Conservation (phyloP, 257 asterid genomes). For the Solanum sitiens region DNA sequence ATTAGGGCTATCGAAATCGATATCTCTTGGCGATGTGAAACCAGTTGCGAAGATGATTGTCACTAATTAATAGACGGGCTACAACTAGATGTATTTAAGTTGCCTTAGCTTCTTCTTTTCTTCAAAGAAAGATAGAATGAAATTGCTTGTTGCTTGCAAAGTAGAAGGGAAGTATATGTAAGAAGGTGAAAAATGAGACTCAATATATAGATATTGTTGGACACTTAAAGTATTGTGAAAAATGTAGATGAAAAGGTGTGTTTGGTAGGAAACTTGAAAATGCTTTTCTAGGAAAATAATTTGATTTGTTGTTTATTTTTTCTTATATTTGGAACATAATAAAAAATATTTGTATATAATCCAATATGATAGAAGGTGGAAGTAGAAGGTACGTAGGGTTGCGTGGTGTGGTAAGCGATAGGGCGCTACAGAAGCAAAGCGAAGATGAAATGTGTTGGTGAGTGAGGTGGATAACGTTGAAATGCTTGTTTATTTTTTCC, state of each 20-base stretch:
- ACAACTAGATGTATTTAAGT: neutral
- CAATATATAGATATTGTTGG: neutral
- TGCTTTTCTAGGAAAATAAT: neutral
- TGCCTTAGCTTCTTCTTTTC: neutral
- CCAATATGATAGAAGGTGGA: neutral
- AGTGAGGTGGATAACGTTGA: neutral
- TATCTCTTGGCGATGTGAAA: neutral
- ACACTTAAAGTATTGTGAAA: rapidly evolving
- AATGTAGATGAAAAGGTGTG: neutral
- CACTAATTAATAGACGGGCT: neutral
- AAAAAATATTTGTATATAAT: neutral
- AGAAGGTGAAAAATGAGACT: neutral
- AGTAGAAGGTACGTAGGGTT: neutral
- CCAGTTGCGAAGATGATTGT: neutral
- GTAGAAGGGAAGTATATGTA: neutral
- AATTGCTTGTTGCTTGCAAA: neutral
- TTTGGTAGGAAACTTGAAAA: neutral
- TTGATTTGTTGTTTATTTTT: neutral
- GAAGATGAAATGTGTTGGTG: too few relatives aligned
- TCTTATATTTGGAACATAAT: neutral
- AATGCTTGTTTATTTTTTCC: neutral
- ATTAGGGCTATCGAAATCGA: neutral
- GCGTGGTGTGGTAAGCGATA: too few relatives aligned
- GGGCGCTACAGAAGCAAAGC: too few relatives aligned
- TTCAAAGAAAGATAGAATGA: neutral